Conservation (phyloP, 2,329 filamentous ascomycete species). For the Phaeosphaeriaceae sp. region DNA sequence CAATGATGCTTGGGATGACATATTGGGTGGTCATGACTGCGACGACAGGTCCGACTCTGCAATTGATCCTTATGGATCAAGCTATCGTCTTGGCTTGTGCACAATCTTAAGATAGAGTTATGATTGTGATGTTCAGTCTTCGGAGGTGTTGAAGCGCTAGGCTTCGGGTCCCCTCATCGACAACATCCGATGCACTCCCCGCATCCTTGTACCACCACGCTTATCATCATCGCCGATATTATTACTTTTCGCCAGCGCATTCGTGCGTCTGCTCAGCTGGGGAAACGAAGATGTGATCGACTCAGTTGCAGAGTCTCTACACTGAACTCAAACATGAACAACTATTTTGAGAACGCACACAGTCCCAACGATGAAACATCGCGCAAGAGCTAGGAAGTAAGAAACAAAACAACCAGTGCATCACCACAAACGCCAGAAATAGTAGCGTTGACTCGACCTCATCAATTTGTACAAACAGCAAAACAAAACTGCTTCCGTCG, state of each 20-base stretch:
- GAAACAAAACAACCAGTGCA: constrained; percentile 5
- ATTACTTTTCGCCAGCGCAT: not conserved
- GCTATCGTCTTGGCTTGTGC: not conserved
- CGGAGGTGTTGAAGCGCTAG: not conserved
- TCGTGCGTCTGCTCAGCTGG: not conserved
- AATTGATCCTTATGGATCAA: not conserved
- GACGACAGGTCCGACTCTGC: too few species aligned
- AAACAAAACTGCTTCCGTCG: too few species aligned
- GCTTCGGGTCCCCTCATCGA: constrained; percentile 18
- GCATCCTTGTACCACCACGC: constrained; percentile 2
- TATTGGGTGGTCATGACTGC: constrained; percentile 12
- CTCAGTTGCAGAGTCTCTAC: too few species aligned
- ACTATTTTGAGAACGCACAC: not conserved
- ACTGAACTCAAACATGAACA: constrained; percentile 4
- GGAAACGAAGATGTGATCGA: not conserved
- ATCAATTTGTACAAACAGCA: too few species aligned
- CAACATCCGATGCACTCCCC: constrained; percentile 12
- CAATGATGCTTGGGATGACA: constrained; percentile 17
- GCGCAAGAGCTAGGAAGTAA: constrained; percentile 2
- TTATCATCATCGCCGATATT: not conserved
- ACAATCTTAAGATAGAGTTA: not conserved
- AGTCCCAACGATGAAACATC: constrained; percentile 6
- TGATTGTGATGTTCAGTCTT: not conserved
- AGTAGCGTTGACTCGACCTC: not conserved
- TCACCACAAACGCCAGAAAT: not conserved